Evolutionary conservation across 352 stramenopile genomes (phyloP), one percentile per base, ranked within the genome.

Genomic region (Pythium phragmitis): DNA sequence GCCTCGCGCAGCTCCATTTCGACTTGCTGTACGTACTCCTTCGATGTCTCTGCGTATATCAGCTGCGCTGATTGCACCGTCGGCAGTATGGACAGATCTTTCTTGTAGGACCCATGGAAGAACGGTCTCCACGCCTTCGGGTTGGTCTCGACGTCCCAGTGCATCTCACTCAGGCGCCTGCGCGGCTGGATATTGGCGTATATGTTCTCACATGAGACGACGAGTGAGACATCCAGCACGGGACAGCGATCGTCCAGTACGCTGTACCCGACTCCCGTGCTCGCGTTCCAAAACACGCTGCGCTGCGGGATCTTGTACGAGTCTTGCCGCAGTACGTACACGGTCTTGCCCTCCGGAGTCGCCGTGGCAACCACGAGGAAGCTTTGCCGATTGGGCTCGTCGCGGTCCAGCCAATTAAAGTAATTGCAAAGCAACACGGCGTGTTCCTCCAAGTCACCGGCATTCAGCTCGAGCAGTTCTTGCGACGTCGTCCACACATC

Each of bases 371-470:
- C 49, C 34, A 96, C 85, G n/a, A 98, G 75, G 55, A 96, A 98
- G 30, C 71, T 79, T 37, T 72, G 69, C 6, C 57, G 30, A 52
- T 69, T 72, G 16, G 58, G 33, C 12, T 76, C 65, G 26, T 74
- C 68, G 26, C 73, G 77, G 43, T 96, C 85, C n/a, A 97, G 73
- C 75, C 91, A 96, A 30, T 85, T 70, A 52, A 98, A 89, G 42
- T 84, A 97, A 51, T 98, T 98, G 49, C 85, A 89, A 21, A 98
- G 72, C 52, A 98, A 64, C 55, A 98, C 76, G 2, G 92, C 91
- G 65, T 98, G 94, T 57, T 98, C 96, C 54, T 98, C 82, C 51
- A 80, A 77, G 63, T 98, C 91, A 13, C 91, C 94, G 7, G 85
- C 87, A 16, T 92, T 79, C 52, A 98, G 85, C 36, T 91, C 81